Evolutionary conservation across 306 rosid species (phyloP), one percentile per base, ranked within the genome.

Genomic region (Psophocarpus tetragonolobus): DNA sequence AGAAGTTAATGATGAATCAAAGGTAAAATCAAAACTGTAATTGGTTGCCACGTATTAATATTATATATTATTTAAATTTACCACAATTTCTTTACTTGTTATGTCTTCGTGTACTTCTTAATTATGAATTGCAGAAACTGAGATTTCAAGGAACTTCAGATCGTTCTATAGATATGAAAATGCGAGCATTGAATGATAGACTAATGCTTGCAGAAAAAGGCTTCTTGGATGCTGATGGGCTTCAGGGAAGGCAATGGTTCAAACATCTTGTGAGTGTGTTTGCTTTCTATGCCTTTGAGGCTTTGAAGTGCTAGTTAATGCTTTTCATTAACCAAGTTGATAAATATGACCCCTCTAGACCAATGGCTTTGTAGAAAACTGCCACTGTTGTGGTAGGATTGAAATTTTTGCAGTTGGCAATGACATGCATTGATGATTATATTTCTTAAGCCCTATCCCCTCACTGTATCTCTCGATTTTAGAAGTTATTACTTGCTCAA

Each of bases 211-310:
- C 88, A 0, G 96, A 91, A 82, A 87, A 85, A 82, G 96, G 90
- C 85, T 93, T 93, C 86, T 79, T 93, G 68, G 97, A 93, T 54
- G 78, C 68, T 13, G 92, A 87, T 13, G 96, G 97, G 57, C 91
- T 90, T 68, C 63, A 11, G n/a, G 92, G 92, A 76, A 86, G 85
- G 66, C 56, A 51, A 21, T 91, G 98, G 97, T 90, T 93, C 88
- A 93, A 91, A 87, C 98, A 93, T 87, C 97, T 93, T 66, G 97
- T 93, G 70, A 90, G 96, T 86, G 47, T 39, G 68, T 70, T 47
- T 68, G 41, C 70, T 66, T 73, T 68, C 45, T 18, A 20, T 73
- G 45, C n/a, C 8, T 38, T 38, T 38, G 41, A 36, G 8, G n/a
- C n/a, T 36, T 42, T 33, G 30, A 82, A 29, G 2, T 24, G 50